Evolutionary conservation across 2,329 filamentous ascomycete species (phyloP).

Genomic region (Cylindrodendrum hubeiense): DNA sequence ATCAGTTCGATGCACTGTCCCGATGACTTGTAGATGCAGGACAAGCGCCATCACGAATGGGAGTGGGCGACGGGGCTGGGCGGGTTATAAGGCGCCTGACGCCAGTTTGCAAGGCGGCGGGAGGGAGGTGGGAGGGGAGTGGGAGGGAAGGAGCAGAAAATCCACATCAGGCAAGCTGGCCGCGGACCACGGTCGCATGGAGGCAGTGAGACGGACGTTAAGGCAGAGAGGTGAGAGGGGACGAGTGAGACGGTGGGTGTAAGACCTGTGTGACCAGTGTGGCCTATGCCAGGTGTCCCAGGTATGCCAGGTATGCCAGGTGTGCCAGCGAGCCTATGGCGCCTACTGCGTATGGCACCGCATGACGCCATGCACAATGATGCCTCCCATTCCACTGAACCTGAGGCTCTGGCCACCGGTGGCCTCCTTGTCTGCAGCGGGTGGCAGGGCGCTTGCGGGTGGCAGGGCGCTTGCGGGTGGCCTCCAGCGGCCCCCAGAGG

Average conservation of each 20-base stretch:
- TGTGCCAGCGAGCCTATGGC: no score
- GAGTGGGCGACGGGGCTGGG: conserved; percentile 9
- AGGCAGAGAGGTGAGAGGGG: neutral
- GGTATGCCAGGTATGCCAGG: no score
- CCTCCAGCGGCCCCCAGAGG: no score
- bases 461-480: no score
- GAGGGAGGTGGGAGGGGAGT: neutral
- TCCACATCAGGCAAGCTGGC: conserved; percentile 17
- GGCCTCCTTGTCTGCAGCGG: no score
- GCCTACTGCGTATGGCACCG: no score
- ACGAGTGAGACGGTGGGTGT: conserved; percentile 7
- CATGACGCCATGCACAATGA: no score
- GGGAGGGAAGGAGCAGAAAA: neutral
- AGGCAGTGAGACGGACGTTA: conserved; percentile 11
- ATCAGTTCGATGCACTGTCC: neutral
- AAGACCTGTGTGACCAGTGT: neutral
- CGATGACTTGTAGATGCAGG: conserved; percentile 12
- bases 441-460: no score
- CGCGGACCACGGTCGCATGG: conserved; percentile 19
- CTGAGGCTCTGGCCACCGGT: no score
- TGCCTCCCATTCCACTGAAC: no score
- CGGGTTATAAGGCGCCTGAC: conserved; percentile 8
- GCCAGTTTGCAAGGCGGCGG: neutral
- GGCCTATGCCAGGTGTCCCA: no score
- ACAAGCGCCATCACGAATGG: conserved; percentile 20